Base-by-base conservation (phyloP, 2,329 filamentous ascomycete species). In the Sclerotinia borealis region DNA sequence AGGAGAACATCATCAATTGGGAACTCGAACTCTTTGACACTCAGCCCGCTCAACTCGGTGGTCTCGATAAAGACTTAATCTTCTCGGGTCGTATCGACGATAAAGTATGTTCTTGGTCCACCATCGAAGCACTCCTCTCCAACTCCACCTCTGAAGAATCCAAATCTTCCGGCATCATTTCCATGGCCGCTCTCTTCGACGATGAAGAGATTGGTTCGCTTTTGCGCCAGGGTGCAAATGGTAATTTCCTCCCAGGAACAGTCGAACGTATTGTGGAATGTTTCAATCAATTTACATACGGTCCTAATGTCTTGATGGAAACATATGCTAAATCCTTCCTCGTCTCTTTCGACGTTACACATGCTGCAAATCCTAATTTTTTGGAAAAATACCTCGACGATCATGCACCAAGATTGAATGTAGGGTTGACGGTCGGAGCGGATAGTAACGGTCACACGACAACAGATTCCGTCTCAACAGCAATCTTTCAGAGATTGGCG, bases 371-470 rank as follows among this genome's bases (percentile, higher is more conserved):
- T 79, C 95, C 95, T 64, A 98, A 98, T 79, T 99, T 98, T 80
- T 79, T 92, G 0, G 82, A 82, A 68, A 85, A 84, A 34, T 98
- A 98, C 78, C 86, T 97, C 22, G 84, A 90, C 63, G 88, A 91
- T 71, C 95, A 99, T 77, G 82, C 91, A 2, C 93, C 95, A 1
- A 85, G 90, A 64, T 84, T 99, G 61, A 99, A 99, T 75, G 85
- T 95, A 37, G 95, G 95, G 41, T 83, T 97, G 37, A 85, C 87
- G 19, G 82, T 99, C 45, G 87, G 86, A 51, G 86, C 87, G 27
- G 93, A 98, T 76, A 86, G 87, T 59, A 97, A 97, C 73, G 95
- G 92, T 5, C 92, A 98, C 78, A 96, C 97, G 91, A 96, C 93
- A 4, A 97, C 93, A 3, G 93, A 98, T 74, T 86, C 88, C 62